phyloP scores from a whole-genome alignment of 495 filamentous ascomycete genomes.

The Penicillium lividum region DNA sequence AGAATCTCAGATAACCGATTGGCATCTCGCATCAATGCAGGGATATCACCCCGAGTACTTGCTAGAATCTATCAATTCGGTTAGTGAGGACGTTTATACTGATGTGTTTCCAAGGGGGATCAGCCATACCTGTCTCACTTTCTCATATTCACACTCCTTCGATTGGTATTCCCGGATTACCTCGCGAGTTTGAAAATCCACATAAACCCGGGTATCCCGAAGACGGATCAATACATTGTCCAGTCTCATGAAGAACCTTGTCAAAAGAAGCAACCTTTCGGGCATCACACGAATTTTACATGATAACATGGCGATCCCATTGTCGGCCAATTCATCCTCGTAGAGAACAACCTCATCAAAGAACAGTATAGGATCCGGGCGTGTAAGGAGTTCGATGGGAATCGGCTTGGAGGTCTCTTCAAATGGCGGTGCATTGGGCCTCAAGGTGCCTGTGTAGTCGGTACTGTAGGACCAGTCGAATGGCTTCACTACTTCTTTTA shows the following conservation, averaged over 20 bases:
- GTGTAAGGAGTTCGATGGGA: conserved; percentile 78
- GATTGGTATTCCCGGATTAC: conserved; percentile 87
- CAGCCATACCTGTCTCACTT: conserved; percentile 66
- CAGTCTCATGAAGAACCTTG: conserved; percentile 88
- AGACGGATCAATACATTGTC: conserved; percentile 86
- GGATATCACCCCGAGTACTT: conserved; percentile 70
- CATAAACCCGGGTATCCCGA: conserved; percentile 86
- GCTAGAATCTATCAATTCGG: conserved; percentile 59
- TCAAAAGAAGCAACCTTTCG: conserved; percentile 76
- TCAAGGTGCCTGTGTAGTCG: conserved; percentile 70
- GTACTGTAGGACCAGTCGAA: conserved; percentile 98
- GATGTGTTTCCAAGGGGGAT: not conserved
- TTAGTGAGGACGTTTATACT: conserved; percentile 14
- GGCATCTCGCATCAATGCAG: conserved; percentile 77
- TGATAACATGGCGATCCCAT: conserved; percentile 84
- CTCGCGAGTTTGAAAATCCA: conserved; percentile 81
- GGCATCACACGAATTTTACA: conserved; percentile 94
- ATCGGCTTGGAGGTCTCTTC: conserved; percentile 60
- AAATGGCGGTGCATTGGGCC: conserved; percentile 42
- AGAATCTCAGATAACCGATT: conserved; percentile 74
- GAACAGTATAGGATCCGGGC: conserved; percentile 89
- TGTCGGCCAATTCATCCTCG: conserved; percentile 96
- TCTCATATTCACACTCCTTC: conserved; percentile 75
- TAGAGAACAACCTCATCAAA: conserved; percentile 94
- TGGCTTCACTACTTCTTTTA: conserved; percentile 89